These are phyloP conservation scores for Aureobasidium namibiae DNA, from an alignment of 2,329 filamentous ascomycete genomes.

Conservation along the genomic window DNA sequence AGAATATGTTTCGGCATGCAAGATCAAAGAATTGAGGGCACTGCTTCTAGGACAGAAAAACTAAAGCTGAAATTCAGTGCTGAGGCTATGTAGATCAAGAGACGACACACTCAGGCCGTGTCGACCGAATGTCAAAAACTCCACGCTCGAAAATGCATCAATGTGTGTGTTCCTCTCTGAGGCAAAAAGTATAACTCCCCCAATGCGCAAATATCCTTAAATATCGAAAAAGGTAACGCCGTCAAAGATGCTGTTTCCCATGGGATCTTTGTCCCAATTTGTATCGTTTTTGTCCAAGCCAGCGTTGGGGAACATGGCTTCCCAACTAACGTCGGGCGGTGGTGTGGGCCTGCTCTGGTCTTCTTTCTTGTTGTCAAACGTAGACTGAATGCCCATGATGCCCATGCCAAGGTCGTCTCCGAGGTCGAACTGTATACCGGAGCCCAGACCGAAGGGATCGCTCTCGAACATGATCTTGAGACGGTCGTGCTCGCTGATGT, in stretches of 20 bases:
- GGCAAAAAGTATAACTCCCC: not conserved
- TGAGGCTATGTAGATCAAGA: not conserved
- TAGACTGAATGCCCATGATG: not conserved
- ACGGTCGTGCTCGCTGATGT: conserved; percentile 36
- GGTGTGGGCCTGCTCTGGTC: not conserved
- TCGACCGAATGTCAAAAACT: not conserved
- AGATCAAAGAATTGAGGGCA: no score
- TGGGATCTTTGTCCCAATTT: conserved; percentile 10
- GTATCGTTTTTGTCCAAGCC: conserved; percentile 9
- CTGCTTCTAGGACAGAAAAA: no score
- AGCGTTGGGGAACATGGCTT: not conserved
- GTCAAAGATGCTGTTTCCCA: conserved; percentile 12
- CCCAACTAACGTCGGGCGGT: not conserved
- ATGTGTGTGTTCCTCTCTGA: not conserved
- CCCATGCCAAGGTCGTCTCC: conserved; percentile 8
- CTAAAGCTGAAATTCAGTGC: no score
- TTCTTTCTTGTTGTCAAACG: conserved; percentile 9
- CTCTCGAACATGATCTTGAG: conserved; percentile 31
- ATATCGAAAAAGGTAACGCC: conserved; percentile 6
- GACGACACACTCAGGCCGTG: not conserved
- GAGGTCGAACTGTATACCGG: conserved; percentile 2
- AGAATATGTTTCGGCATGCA: no score
- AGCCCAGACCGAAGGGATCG: conserved; percentile 20
- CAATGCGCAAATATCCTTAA: not conserved
- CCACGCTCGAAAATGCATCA: not conserved